Percentiles rank a stretch among this genome's conserved stretches.
Evolutionary conservation across 768 basidiomycete genomes (phyloP).

Genomic region (Phlebiopsis gigantea): DNA sequence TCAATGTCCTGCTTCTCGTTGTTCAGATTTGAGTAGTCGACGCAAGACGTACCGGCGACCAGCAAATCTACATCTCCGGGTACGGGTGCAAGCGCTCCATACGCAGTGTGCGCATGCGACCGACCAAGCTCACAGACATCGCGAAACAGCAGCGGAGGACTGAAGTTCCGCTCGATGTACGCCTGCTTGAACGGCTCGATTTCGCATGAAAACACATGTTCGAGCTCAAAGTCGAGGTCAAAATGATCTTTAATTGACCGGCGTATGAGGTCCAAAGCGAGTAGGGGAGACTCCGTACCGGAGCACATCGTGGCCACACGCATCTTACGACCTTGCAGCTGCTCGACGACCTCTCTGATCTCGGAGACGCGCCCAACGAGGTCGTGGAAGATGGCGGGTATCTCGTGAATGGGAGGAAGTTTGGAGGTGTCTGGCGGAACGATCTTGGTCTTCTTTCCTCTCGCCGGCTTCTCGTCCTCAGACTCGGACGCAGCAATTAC

Average conservation of each 20-base stretch:
- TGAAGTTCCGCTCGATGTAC: slow-evolving; percentile 95
- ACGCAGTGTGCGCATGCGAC: slow-evolving; percentile 82
- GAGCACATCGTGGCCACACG: slow-evolving; percentile 98
- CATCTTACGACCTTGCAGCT: slow-evolving; percentile 72
- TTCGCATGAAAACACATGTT: slow-evolving; percentile 96
- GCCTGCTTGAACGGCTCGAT: slow-evolving; percentile 98
- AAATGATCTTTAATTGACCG: slow-evolving; percentile 68
- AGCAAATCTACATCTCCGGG: slow-evolving; percentile 89
- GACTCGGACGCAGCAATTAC: slow-evolving; percentile 14
- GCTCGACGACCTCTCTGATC: slow-evolving; percentile 61
- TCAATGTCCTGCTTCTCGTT: slow-evolving; percentile 88
- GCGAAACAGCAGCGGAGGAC: slow-evolving; percentile 86
- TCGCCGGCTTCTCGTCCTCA: slow-evolving; percentile 2
- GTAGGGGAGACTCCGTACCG: slow-evolving; percentile 90
- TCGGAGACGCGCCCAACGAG: slow-evolving; percentile 61
- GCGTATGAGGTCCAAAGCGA: slow-evolving; percentile 82
- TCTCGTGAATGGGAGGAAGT: slow-evolving; percentile 72
- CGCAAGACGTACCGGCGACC: slow-evolving; percentile 93
- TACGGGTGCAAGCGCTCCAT: slow-evolving; percentile 79
- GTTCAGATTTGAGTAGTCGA: slow-evolving; percentile 96
- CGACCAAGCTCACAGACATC: slow-evolving; percentile 90
- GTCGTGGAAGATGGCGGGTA: slow-evolving; percentile 72
- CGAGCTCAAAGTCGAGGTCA: slow-evolving; percentile 59
- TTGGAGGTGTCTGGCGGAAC: slow-evolving; percentile 52
- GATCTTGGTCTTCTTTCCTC: slow-evolving; percentile 33